phyloP scores from a whole-genome alignment of 192 early-diverging fungal genomes.

The Backusella luteola region DNA sequence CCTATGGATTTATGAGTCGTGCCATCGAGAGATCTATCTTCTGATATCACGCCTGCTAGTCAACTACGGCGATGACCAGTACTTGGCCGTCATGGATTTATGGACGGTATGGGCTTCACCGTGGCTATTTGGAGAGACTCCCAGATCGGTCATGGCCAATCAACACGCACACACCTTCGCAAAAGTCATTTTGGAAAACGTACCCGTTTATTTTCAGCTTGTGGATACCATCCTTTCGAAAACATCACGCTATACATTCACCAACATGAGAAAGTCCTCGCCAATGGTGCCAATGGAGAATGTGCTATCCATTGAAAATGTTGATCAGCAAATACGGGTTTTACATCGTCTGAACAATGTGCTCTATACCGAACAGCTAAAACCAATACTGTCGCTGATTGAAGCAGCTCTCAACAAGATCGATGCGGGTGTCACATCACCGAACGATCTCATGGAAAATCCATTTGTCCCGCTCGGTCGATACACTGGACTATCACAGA shows the following conservation, averaged over 20 bases:
- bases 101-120: background rate
- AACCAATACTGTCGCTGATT: background rate
- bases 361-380: background rate
- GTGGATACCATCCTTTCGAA: background rate
- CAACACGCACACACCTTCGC: background rate
- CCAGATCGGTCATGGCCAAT: background rate
- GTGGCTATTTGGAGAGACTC: background rate
- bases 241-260: background rate
- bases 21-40: background rate
- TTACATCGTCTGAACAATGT: background rate
- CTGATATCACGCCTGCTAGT: background rate
- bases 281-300: background rate
- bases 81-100: background rate
- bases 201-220: background rate
- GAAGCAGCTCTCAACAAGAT: background rate
- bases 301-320: background rate
- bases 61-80: background rate
- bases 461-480: background rate
- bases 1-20: background rate
- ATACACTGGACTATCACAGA: background rate
- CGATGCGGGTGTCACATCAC: background rate
- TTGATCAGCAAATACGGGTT: background rate
- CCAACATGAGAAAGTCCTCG: background rate
- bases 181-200: background rate
- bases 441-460: background rate